These are phyloP conservation scores for Ascochyta fabae DNA, from an alignment of 2,329 filamentous ascomycete genomes.

Conservation along the genomic window DNA sequence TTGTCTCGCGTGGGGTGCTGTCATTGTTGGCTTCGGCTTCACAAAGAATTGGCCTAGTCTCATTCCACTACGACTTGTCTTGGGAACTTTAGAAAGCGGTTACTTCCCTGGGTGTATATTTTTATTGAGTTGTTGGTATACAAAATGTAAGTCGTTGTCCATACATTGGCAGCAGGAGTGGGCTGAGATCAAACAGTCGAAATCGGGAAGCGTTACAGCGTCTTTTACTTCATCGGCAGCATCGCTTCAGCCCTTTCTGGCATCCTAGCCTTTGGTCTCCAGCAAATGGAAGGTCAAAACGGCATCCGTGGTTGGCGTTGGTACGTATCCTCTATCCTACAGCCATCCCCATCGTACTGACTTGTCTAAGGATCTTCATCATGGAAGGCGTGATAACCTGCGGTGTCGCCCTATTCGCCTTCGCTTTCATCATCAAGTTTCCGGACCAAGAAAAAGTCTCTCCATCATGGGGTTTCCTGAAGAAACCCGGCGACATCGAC, in stretches of 20 bases:
- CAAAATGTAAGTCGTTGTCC: conserved; percentile 25
- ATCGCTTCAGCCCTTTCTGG: conserved; percentile 32
- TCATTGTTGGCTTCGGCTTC: conserved; percentile 36
- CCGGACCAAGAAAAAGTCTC: conserved; percentile 30
- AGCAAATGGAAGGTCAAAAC: conserved; percentile 31
- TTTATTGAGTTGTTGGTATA: conserved; percentile 33
- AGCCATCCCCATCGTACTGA: not conserved
- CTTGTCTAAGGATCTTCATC: conserved; percentile 30
- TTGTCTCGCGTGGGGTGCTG: conserved; percentile 28
- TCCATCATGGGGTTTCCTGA: conserved; percentile 30
- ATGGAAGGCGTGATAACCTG: conserved; percentile 34
- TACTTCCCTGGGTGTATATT: conserved; percentile 35
- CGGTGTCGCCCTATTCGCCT: conserved; percentile 27
- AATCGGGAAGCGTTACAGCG: conserved; percentile 30
- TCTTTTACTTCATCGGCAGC: conserved; percentile 35
- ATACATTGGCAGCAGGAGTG: not conserved
- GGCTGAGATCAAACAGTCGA: conserved; percentile 21
- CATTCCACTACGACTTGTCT: conserved; percentile 25
- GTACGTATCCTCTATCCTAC: conserved; percentile 5
- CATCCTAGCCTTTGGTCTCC: conserved; percentile 31
- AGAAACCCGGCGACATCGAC: conserved; percentile 25
- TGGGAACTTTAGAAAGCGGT: conserved; percentile 28
- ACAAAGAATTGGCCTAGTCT: conserved; percentile 29
- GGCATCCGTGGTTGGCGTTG: conserved; percentile 32
- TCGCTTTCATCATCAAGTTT: conserved; percentile 33